Percentiles rank a stretch among this genome's conserved stretches.
Conservation (phyloP, 768 basidiomycete species). For the Suillus spraguei region DNA sequence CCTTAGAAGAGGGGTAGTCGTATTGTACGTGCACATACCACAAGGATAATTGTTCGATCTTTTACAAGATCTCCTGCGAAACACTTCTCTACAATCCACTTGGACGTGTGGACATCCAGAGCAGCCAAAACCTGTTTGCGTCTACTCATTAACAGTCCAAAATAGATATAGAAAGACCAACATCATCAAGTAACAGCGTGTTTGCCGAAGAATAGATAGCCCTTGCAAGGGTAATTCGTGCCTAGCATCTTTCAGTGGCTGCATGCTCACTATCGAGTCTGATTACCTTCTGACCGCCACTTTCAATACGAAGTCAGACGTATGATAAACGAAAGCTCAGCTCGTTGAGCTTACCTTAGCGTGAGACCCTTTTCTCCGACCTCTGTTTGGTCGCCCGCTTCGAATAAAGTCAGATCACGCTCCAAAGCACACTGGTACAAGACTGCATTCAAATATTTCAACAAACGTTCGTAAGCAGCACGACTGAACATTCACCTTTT, state of each 20-base stretch:
- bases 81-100: conserved; percentile 52
- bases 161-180: conserved; percentile 27
- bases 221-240: conserved; percentile 56
- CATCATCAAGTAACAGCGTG: conserved; percentile 72
- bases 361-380: conserved; percentile 74
- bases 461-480: not conserved
- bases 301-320: conserved; percentile 16
- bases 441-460: conserved; percentile 23
- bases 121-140: conserved; percentile 48
- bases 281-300: conserved; percentile 59
- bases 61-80: conserved; percentile 47
- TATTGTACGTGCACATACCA: conserved; percentile 36
- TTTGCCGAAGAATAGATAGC: conserved; percentile 63
- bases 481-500: conserved; percentile 30
- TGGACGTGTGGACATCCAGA: conserved; percentile 56
- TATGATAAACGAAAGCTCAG: not conserved
- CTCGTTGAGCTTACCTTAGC: conserved; percentile 33
- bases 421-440: conserved; percentile 43
- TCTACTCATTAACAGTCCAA: not conserved
- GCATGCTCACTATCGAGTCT: not conserved
- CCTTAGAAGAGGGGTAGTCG: conserved; percentile 3
- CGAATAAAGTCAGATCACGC: conserved; percentile 47
- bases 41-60: conserved; percentile 54
- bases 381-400: conserved; percentile 68
- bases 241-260: conserved; percentile 27